These are phyloP conservation scores for Osmozyma mogii DNA, from an alignment of 805 yeast genomes.

Conservation along the genomic window DNA sequence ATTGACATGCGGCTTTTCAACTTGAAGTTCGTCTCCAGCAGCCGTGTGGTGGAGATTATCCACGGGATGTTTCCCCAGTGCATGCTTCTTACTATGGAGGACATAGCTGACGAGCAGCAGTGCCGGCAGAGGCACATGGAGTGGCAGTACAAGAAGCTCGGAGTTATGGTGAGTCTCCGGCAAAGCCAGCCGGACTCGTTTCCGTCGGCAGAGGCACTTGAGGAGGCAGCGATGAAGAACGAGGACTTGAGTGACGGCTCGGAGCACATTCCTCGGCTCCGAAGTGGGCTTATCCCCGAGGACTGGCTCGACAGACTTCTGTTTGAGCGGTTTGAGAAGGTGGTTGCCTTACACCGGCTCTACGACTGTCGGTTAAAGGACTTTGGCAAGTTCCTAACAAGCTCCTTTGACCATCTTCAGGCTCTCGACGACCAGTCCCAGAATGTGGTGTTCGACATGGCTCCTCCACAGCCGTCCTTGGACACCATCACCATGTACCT, in stretches of 20 bases:
- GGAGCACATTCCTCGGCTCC: background rate
- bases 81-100: constrained; percentile 1
- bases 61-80: constrained; percentile 3
- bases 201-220: too few species aligned
- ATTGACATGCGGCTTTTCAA: background rate
- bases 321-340: constrained; percentile 2
- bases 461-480: too few species aligned
- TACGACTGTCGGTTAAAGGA: too few species aligned
- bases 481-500: too few species aligned
- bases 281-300: background rate
- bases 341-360: too few species aligned
- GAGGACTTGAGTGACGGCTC: background rate
- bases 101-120: constrained; percentile 2
- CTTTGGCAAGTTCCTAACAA: too few species aligned
- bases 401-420: too few species aligned
- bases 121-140: constrained; percentile 6
- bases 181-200: too few species aligned
- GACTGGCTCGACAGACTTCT: constrained; percentile 1
- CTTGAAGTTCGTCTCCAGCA: background rate
- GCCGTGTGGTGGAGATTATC: constrained; percentile 9
- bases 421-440: too few species aligned
- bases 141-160: constrained; percentile 9
- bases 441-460: too few species aligned
- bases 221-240: constrained; percentile 3
- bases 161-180: too few species aligned